Evolutionary conservation across 305 asterid species (phyloP).

Genomic region (Nicotiana rustica): DNA sequence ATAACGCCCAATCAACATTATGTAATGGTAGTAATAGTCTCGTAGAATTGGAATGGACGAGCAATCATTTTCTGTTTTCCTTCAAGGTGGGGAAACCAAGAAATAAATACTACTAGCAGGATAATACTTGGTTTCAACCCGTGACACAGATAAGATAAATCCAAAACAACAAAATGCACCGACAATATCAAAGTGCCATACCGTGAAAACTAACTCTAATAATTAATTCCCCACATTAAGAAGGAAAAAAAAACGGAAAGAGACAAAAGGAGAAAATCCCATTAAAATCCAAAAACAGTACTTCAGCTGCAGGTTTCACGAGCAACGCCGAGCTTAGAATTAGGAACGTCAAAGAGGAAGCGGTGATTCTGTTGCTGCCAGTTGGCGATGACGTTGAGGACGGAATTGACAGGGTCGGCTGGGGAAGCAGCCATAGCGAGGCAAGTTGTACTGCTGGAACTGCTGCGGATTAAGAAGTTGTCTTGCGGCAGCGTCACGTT

Average conservation of each 20-base stretch:
- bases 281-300: neutral
- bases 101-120: neutral
- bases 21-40: too few relatives aligned
- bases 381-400: slow-evolving; percentile 85
- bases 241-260: neutral
- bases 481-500: slow-evolving; percentile 85
- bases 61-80: neutral
- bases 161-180: neutral
- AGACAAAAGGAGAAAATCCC: neutral
- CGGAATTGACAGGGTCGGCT: slow-evolving; percentile 58
- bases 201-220: neutral
- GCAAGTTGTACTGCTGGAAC: slow-evolving; percentile 73
- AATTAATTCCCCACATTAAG: slow-evolving; percentile 1
- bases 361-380: slow-evolving; percentile 99
- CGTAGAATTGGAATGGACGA: neutral
- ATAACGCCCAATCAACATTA: too few relatives aligned
- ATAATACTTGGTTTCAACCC: neutral
- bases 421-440: slow-evolving; percentile 93
- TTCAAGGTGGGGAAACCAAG: neutral
- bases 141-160: neutral
- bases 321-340: slow-evolving; percentile 79
- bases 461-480: slow-evolving; percentile 83
- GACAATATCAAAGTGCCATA: neutral
- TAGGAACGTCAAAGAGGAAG: slow-evolving; percentile 71
- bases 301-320: slow-evolving; percentile 73